phyloP scores from a whole-genome alignment of 164 flowering plant species.

The Nelumbo lutea region DNA sequence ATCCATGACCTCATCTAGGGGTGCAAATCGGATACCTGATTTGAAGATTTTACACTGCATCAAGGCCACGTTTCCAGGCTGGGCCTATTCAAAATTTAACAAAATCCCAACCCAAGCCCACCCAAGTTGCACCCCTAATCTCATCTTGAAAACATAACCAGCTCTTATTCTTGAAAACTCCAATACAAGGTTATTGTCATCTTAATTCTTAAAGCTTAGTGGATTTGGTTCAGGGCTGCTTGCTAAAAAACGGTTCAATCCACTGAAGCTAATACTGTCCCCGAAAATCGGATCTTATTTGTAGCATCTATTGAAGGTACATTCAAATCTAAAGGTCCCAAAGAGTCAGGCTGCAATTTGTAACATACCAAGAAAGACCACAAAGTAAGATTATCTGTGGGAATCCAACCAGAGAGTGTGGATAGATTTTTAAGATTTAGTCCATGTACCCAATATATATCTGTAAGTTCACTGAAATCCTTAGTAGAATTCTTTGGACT shows the following conservation, averaged over 20 bases:
- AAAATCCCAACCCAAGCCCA: too few relatives aligned
- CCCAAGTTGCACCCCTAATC: too few relatives aligned
- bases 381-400: conserved; percentile 14
- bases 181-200: too few relatives aligned
- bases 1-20: too few relatives aligned
- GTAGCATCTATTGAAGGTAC: conserved; percentile 56
- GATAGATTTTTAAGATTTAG: neutral
- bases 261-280: conserved; percentile 66
- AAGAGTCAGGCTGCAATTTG: conserved; percentile 77
- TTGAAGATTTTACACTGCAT: too few relatives aligned
- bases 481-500: too few relatives aligned
- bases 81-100: too few relatives aligned
- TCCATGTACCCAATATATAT: conserved; percentile 76
- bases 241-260: conserved; percentile 75
- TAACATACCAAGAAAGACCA: neutral
- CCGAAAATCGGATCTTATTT: conserved; percentile 58
- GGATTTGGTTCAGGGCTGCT: conserved; percentile 57
- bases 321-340: conserved; percentile 93
- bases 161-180: too few relatives aligned
- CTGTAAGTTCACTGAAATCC: conserved; percentile 36
- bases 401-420: neutral
- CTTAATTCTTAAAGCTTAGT: too few relatives aligned
- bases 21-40: too few relatives aligned
- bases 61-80: too few relatives aligned
- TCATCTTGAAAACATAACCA: too few relatives aligned